A percentile compares a stretch with the other conserved stretches of the same genome.
Evolutionary conservation across 2,329 filamentous ascomycete species (phyloP).

Genomic region (Aureobasidium sp.): DNA sequence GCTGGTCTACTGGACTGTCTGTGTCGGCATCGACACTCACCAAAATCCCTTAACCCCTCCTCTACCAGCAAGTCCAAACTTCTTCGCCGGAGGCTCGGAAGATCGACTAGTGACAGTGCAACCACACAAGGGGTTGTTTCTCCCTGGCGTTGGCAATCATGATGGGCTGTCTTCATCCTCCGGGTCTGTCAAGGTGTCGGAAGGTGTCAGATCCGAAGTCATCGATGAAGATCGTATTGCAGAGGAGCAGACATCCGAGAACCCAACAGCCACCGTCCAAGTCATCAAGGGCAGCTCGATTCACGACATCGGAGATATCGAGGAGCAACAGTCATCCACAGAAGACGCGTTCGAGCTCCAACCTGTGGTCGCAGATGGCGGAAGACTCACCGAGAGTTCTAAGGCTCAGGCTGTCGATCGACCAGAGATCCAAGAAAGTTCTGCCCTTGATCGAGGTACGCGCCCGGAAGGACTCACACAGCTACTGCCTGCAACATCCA

Average conservation of each 20-base stretch:
- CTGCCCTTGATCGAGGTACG: too few relatives aligned
- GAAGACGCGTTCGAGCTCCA: neutral
- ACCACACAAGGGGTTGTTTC: too few relatives aligned
- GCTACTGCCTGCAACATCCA: too few relatives aligned
- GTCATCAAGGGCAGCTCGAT: neutral
- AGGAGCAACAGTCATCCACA: neutral
- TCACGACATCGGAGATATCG: neutral
- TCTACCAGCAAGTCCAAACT: neutral
- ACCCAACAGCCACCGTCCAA: too few relatives aligned
- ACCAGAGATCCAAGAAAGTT: conserved; percentile 9
- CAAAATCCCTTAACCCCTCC: neutral
- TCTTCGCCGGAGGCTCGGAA: neutral
- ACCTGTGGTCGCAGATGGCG: neutral
- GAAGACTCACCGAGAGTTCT: neutral
- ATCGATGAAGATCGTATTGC: too few relatives aligned
- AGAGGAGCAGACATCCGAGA: too few relatives aligned
- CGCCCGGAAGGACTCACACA: too few relatives aligned
- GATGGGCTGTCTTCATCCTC: too few relatives aligned
- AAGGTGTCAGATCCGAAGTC: too few relatives aligned
- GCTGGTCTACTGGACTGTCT: neutral
- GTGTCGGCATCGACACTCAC: neutral
- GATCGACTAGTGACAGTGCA: neutral
- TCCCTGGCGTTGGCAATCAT: too few relatives aligned
- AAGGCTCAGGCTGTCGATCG: conserved; percentile 14
- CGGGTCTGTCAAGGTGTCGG: too few relatives aligned